These are phyloP conservation scores for Drosera spatulata DNA, from an alignment of 179 eudicot species.

Conservation along the genomic window DNA sequence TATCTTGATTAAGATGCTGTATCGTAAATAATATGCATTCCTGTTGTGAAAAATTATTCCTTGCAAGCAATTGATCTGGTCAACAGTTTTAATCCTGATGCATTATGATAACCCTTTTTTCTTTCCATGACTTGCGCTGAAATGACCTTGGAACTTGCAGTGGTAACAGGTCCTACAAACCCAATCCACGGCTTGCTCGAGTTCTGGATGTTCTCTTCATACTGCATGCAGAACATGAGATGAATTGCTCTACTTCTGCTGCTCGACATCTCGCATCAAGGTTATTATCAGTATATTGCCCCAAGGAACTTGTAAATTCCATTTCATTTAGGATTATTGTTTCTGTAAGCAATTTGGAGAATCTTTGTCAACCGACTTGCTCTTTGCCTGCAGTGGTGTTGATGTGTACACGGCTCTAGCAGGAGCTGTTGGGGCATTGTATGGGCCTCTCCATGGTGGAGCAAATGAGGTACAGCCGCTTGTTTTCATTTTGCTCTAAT, in stretches of 20 bases:
- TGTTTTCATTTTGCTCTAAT: not conserved
- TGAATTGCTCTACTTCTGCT: slow-evolving; percentile 99
- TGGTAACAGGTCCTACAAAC: slow-evolving; percentile 72
- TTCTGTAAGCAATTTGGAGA: not conserved
- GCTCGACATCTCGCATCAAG: slow-evolving; percentile 98
- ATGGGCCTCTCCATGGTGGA: slow-evolving; percentile 99
- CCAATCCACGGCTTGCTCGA: slow-evolving; percentile 79
- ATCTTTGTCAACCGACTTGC: not conserved
- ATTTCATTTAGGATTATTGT: not conserved
- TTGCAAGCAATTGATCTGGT: no score
- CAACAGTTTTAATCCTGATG: no score
- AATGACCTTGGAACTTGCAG: slow-evolving; percentile 23
- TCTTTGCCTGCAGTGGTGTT: slow-evolving; percentile 64
- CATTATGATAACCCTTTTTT: no score
- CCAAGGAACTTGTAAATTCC: not conserved
- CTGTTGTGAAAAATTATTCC: no score
- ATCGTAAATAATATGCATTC: no score
- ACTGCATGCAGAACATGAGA: slow-evolving; percentile 98
- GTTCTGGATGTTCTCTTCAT: slow-evolving; percentile 84
- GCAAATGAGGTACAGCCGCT: slow-evolving; percentile 74
- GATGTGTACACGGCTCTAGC: slow-evolving; percentile 98
- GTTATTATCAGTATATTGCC: slow-evolving; percentile 16
- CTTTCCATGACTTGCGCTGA: not conserved
- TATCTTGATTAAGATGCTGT: no score
- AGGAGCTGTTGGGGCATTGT: slow-evolving; percentile 96